Conservation (phyloP, 75 land plant genomes). For the Sequoiadendron giganteum region DNA sequence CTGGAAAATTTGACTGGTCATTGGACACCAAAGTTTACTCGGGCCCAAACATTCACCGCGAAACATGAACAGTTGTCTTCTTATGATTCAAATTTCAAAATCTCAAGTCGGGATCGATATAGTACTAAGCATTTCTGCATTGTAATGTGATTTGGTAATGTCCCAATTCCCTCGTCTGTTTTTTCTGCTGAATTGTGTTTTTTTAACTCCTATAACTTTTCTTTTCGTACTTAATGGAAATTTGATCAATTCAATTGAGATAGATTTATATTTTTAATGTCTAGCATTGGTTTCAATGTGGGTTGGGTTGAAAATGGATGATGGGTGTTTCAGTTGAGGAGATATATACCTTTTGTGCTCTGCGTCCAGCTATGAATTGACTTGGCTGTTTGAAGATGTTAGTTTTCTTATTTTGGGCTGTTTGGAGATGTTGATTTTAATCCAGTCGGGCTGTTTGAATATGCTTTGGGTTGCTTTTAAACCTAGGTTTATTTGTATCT, state of each 20-base stretch:
- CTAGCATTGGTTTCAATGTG: not conserved
- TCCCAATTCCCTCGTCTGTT: not conserved
- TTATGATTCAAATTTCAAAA: not conserved
- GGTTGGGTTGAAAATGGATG: not conserved
- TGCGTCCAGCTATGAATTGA: not conserved
- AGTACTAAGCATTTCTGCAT: not conserved
- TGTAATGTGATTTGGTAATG: not conserved
- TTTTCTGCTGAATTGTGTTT: not conserved
- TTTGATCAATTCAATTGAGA: not conserved
- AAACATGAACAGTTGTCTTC: not conserved
- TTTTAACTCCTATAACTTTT: not conserved
- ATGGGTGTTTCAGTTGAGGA: not conserved
- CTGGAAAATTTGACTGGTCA: too few species aligned
- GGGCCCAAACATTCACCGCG: not conserved
- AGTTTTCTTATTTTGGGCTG: not conserved
- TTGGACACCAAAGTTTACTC: too few species aligned
- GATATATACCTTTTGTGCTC: not conserved
- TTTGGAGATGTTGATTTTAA: not conserved
- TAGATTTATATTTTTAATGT: not conserved
- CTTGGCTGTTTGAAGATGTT: not conserved
- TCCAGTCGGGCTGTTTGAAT: not conserved
- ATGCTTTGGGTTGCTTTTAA: not conserved
- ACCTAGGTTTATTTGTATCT: not conserved
- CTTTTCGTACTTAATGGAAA: not conserved
- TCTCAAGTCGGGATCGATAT: not conserved